Conservation (phyloP, 805 yeast species). For the Candida chilensis region DNA sequence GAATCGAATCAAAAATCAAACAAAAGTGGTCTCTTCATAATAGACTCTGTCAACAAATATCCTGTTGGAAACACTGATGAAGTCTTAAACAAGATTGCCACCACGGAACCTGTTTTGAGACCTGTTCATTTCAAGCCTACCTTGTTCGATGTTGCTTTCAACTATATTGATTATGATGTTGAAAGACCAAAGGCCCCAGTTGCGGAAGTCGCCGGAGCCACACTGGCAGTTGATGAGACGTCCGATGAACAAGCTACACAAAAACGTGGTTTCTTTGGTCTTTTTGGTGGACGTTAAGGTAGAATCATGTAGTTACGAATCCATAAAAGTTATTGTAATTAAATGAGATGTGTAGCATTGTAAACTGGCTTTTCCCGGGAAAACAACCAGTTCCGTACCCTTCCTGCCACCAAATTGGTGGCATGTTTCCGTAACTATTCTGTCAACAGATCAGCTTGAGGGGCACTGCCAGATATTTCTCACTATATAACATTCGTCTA, state of each 20-base stretch:
- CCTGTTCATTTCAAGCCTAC: slow-evolving; percentile 82
- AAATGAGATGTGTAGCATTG: too few species aligned
- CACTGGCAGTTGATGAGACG: slow-evolving; percentile 7
- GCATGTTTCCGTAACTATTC: too few species aligned
- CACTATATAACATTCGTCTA: too few species aligned
- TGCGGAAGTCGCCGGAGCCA: slow-evolving; percentile 6
- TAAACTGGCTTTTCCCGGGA: too few species aligned
- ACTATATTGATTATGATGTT: slow-evolving; percentile 52
- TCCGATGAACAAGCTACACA: slow-evolving; percentile 22
- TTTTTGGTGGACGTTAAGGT: slow-evolving; percentile 51
- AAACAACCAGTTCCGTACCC: too few species aligned
- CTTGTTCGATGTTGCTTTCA: slow-evolving; percentile 83
- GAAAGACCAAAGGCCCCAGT: slow-evolving; percentile 7
- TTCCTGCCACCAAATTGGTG: too few species aligned
- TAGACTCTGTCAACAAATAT: slow-evolving; percentile 34
- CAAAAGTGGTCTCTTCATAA: slow-evolving; percentile 14
- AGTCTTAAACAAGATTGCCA: slow-evolving; percentile 12
- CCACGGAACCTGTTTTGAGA: slow-evolving; percentile 24
- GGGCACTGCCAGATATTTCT: too few species aligned
- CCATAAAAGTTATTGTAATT: too few species aligned
- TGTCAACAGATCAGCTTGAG: too few species aligned
- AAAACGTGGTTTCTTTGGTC: slow-evolving; percentile 66
- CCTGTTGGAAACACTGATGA: slow-evolving; percentile 18
- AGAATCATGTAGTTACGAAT: too few species aligned
- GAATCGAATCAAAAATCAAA: slow-evolving; percentile 14